phyloP scores from a whole-genome alignment of 805 yeast genomes.

The Priceomyces haplophilus region DNA sequence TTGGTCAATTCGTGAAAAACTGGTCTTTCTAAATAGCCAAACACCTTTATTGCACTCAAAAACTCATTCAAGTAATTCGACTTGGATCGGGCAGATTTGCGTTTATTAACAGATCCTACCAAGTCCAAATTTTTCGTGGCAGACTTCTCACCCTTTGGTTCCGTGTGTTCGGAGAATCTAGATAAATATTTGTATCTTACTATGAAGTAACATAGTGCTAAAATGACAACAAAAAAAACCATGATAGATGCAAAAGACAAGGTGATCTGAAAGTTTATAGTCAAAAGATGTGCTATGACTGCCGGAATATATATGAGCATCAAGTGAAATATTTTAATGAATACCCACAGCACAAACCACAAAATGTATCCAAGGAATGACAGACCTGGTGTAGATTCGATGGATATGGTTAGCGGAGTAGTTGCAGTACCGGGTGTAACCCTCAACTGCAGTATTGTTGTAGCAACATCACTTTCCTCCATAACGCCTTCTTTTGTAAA shows the following conservation, averaged over 20 bases:
- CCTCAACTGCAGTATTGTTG: background rate
- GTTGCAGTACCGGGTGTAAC: background rate
- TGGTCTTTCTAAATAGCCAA: constrained; percentile 86
- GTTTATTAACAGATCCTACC: constrained; percentile 36
- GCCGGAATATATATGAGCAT: constrained; percentile 16
- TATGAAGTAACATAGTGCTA: constrained; percentile 40
- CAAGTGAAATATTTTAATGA: constrained; percentile 16
- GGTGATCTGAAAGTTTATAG: constrained; percentile 48
- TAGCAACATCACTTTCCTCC: background rate
- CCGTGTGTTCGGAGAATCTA: constrained; percentile 47
- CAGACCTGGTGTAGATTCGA: constrained; percentile 11
- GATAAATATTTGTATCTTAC: constrained; percentile 65
- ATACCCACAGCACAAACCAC: constrained; percentile 20
- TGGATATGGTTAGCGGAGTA: constrained; percentile 10
- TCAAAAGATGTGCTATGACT: constrained; percentile 16
- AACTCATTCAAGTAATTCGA: constrained; percentile 82
- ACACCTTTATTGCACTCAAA: constrained; percentile 83
- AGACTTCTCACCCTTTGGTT: constrained; percentile 38
- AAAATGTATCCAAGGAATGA: constrained; percentile 12
- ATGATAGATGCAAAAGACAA: constrained; percentile 49
- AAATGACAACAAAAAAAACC: constrained; percentile 24
- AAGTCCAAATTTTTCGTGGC: constrained; percentile 45
- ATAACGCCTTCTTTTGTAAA: too few species aligned
- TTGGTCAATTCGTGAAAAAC: constrained; percentile 92
- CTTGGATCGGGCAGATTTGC: constrained; percentile 18